Conservation (phyloP, 305 asterid species). For the Rubia balearica region DNA sequence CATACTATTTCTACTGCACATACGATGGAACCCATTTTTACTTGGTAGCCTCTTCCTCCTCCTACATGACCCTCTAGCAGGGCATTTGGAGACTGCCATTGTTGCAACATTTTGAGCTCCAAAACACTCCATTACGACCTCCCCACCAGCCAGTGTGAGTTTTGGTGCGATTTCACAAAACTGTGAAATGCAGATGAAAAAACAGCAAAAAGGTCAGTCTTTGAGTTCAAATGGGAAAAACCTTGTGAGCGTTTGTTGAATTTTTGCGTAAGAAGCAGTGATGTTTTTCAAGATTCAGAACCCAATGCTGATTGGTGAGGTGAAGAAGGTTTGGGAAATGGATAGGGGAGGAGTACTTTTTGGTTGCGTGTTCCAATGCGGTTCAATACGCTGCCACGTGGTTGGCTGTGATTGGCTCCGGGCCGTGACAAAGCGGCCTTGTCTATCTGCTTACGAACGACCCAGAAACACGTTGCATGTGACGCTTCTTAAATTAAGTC, state of each 20-base stretch:
- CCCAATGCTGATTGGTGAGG: constrained; percentile 9
- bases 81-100: constrained; percentile 56
- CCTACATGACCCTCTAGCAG: constrained; percentile 31
- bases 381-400: constrained; percentile 35
- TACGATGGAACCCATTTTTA: constrained; percentile 20
- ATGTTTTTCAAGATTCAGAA: not conserved
- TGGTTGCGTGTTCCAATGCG: constrained; percentile 32
- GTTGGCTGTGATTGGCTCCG: constrained; percentile 28
- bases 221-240: not conserved
- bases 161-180: constrained; percentile 9
- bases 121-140: constrained; percentile 51
- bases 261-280: not conserved
- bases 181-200: constrained; percentile 9
- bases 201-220: not conserved
- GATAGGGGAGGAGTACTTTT: constrained; percentile 43
- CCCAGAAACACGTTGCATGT: not conserved
- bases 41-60: constrained; percentile 28
- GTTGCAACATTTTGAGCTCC: constrained; percentile 56
- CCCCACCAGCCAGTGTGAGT: constrained; percentile 14
- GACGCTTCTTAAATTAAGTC: no score
- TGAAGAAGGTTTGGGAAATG: constrained; percentile 11
- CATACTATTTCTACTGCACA: constrained; percentile 17
- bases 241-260: not conserved
- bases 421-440: not conserved
- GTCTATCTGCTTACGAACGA: not conserved